Percentiles rank a stretch among this genome's conserved stretches.
Conservation (phyloP, 2,329 filamentous ascomycete species). For the Trichoderma brevicompactum region DNA sequence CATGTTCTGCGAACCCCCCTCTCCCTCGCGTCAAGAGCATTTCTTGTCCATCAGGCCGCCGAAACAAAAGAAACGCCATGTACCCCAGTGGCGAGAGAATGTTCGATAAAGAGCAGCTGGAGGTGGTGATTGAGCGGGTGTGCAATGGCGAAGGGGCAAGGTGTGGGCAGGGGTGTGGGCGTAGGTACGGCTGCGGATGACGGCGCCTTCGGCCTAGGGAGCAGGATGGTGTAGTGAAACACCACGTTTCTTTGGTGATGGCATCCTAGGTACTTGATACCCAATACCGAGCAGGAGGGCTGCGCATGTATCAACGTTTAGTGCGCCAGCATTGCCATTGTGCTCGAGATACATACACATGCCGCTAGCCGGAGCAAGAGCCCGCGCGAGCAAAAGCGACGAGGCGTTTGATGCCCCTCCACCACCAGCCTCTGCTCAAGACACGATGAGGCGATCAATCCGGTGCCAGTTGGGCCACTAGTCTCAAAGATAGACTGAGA, state of each 20-base stretch:
- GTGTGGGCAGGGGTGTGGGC: not conserved
- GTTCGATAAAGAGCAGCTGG: not conserved
- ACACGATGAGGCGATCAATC: constrained; percentile 14
- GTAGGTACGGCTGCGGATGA: constrained; percentile 20
- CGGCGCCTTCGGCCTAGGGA: constrained; percentile 13
- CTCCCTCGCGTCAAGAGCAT: constrained; percentile 1
- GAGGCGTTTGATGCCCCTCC: constrained; percentile 6
- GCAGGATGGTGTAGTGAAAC: constrained; percentile 26
- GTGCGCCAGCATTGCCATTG: not conserved
- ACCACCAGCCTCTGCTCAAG: constrained; percentile 2
- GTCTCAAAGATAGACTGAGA: constrained; percentile 15
- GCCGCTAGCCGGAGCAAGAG: constrained; percentile 16
- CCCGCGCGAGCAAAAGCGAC: not conserved
- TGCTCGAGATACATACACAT: constrained; percentile 3
- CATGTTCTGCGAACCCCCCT: not conserved
- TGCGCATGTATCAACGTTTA: not conserved
- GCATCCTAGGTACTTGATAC: constrained; percentile 6
- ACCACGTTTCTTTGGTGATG: constrained; percentile 24
- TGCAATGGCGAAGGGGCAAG: not conserved
- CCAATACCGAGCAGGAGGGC: not conserved
- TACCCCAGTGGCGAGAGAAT: constrained; percentile 6
- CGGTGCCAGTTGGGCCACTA: not conserved
- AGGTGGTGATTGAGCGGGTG: not conserved
- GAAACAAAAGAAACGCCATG: not conserved
- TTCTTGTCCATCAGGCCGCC: not conserved